Base-by-base conservation (phyloP, 345 rosid genomes). In the Noccaea bulbosa region DNA sequence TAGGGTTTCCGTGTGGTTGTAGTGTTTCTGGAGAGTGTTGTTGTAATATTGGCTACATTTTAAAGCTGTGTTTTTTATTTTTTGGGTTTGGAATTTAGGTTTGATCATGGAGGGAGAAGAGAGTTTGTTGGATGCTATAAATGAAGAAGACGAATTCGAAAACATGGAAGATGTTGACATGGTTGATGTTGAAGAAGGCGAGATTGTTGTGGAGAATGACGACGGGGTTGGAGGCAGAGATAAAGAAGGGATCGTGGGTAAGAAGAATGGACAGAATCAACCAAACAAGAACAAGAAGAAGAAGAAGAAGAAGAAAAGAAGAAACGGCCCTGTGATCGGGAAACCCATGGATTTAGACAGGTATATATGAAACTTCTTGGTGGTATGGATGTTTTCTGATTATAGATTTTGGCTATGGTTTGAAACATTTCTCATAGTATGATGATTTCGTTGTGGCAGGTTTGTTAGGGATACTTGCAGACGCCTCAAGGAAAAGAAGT, bases 141-240 rank as follows among this genome's bases (percentile, higher is more conserved):
- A 65, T 49, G 92, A 79, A 59, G 96, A 77, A 14, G 76, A 76
- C 2, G 78, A 72, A 20, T 72, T 78, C 5, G 88, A 78, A 32
- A 82, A 65, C 40, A 77, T 50, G 17, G 88, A 80, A 62, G 96
- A 89, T 81, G 76, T 80, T 57, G 92, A 89, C 52, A 93, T 93
- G 98, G 77, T 79, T 61, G 97, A 93, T 69, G 87, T 79, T 1
- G 97, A 90, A 77, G 98, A 93, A 77, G 97, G 97, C 34, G 96
- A 90, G 81, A 40, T 93, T 11, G 67, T 86, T 14, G 70, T 78
- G 50, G 93, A 85, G n/a, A 32, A 58, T n/a, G 76, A 57, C 20
- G 71, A 39, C 11, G 61, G 62, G 5, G 81, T 59, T 34, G 78
- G 39, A 34, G 69, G 50, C 54, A 70, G 10, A 17, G 83, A 45